Base-by-base conservation (phyloP, 805 yeast genomes). In the Tetrapisispora phaffii region DNA sequence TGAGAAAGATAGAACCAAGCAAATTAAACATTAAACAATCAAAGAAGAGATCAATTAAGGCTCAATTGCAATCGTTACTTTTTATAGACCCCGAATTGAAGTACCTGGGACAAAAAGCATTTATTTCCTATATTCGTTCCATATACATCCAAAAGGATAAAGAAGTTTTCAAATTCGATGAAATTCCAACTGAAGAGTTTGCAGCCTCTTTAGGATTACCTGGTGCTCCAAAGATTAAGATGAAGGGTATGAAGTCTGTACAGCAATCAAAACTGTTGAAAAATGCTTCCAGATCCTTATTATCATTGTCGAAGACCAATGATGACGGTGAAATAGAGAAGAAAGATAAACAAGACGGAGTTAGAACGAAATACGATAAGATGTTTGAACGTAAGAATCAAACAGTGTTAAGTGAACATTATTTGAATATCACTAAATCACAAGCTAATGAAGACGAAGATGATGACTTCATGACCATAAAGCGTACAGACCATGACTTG, bases 311-410 rank as follows among this genome's bases (percentile, higher is more conserved):
- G 1, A 75, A 76, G 51, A 65, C 76, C 0, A 73, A 75, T 51
- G 84, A 77, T 7, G 82, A 83, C 46, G 95, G 90, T 45, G 86
- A 77, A 35, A 6, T 32, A 15, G 50, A 68, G 17, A 62, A 63
- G 12, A 68, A 57, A 2, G 71, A 64, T 1, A 60, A 50, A 26
- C 36, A 49, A 21, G 52, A 56, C 47, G 52, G 71, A 60, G 82
- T 79, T 1, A 77, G 88, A 57, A 93, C 97, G 15, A 90, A 85
- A 63, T 86, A 86, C 59, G 98, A 93, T 63, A 77, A 89, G 50
- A 89, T 93, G 95, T 93, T 93, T 66, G 95, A 87, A 62, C 77
- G 99, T 62, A 75, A 85, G 62, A 93, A 93, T 63, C 97, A 93
- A 69, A 83, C 84, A 44, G 94, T 93, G 17, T 71, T 93, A 43